These are phyloP conservation scores for Chlorella sorokiniana DNA, from an alignment of 139 green algal species.

Conservation along the genomic window DNA sequence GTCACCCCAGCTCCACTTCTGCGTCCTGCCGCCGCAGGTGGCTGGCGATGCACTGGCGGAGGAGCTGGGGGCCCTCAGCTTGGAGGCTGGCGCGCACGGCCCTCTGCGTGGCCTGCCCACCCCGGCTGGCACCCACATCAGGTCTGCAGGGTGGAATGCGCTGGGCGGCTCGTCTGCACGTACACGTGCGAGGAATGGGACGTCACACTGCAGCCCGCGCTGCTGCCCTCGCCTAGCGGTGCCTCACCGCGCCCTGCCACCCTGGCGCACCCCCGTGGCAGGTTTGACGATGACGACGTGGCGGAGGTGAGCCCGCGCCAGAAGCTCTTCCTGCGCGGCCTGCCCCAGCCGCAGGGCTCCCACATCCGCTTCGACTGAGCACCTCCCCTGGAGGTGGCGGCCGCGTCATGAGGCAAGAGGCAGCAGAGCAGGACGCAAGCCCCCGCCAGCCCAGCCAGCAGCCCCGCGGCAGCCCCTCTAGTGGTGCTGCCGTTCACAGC, in stretches of 20 bases:
- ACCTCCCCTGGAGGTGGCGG: neutral
- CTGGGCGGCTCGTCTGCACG: too few relatives aligned
- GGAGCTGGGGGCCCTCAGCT: conserved; percentile 15
- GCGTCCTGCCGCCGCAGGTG: neutral
- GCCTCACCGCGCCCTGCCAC: too few relatives aligned
- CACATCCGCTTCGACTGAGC: conserved; percentile 41
- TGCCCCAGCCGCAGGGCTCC: conserved; percentile 18
- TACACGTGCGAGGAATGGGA: too few relatives aligned
- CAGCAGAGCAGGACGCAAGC: neutral
- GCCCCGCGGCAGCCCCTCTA: too few relatives aligned
- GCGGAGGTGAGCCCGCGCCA: conserved; percentile 23
- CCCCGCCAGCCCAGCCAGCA: too few relatives aligned
- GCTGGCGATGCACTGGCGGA: conserved; percentile 12
- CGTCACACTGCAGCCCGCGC: neutral
- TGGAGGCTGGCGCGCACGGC: conserved; percentile 1
- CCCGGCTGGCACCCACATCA: conserved; percentile 18
- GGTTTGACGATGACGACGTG: conserved; percentile 28
- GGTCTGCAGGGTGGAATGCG: neutral
- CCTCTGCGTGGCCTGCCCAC: conserved; percentile 31
- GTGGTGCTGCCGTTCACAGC: too few relatives aligned
- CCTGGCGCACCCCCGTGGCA: too few relatives aligned
- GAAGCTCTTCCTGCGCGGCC: conserved; percentile 30
- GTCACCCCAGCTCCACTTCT: too few relatives aligned
- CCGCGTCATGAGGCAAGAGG: neutral
- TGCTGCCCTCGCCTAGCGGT: neutral